phyloP scores from a whole-genome alignment of 2,329 filamentous ascomycete species.

The Colletotrichum chrysophilum region DNA sequence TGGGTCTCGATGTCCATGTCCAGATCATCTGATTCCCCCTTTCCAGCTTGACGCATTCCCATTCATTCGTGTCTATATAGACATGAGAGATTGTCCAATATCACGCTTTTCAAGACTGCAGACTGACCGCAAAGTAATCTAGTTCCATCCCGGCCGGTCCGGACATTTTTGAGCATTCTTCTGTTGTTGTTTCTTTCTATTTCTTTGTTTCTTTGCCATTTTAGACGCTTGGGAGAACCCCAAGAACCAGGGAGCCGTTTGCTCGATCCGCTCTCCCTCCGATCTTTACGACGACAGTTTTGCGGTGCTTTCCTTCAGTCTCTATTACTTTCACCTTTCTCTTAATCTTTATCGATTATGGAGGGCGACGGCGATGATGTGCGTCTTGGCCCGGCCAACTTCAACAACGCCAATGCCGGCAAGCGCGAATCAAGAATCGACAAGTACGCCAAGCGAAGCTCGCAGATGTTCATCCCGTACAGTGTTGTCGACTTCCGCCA shows the following conservation, averaged over 20 bases:
- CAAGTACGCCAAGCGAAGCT: slow-evolving; percentile 1
- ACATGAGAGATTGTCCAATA: not conserved
- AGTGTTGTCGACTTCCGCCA: not conserved
- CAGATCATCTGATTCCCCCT: not conserved
- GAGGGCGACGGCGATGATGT: not conserved
- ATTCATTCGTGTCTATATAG: not conserved
- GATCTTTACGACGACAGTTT: not conserved
- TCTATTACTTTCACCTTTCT: not conserved
- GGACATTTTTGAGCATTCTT: not conserved
- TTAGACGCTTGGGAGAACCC: not conserved
- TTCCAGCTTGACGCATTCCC: not conserved
- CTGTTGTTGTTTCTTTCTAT: not conserved
- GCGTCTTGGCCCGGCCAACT: not conserved
- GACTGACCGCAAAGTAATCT: not conserved
- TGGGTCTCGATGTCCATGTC: not conserved
- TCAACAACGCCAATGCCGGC: not conserved
- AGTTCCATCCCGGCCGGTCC: not conserved
- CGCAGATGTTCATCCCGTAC: not conserved
- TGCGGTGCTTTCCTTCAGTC: not conserved
- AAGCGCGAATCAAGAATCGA: not conserved
- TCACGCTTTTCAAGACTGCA: not conserved
- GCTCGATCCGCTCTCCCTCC: not conserved
- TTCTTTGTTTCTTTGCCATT: not conserved
- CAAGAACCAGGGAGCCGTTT: not conserved
- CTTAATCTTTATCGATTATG: not conserved